A percentile compares a stretch with the other conserved stretches of the same genome.
Evolutionary conservation across 208 protist species (phyloP).

Genomic region (Leishmania major): DNA sequence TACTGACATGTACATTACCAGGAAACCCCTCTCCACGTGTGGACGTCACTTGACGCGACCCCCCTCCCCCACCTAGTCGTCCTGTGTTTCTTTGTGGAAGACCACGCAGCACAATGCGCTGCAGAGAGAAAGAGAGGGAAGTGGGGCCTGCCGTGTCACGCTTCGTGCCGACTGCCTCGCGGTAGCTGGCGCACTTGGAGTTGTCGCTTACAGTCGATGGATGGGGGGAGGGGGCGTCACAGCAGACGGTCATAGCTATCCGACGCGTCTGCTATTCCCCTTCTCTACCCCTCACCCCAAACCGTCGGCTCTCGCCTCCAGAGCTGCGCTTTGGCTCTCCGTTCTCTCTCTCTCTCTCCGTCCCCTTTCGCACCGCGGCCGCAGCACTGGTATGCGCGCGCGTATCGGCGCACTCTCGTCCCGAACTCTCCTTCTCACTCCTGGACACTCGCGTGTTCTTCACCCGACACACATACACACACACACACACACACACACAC

Average conservation of each 20-base stretch:
- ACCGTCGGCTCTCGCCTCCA: neutral
- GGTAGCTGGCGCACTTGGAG: neutral
- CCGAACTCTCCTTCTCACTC: neutral
- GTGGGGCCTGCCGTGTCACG: neutral
- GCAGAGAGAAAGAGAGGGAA: neutral
- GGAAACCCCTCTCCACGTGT: neutral
- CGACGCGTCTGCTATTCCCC: neutral
- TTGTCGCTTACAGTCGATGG: neutral
- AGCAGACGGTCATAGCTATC: neutral
- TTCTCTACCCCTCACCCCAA: neutral
- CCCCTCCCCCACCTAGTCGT: neutral
- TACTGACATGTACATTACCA: conserved; percentile 2
- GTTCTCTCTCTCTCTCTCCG: neutral
- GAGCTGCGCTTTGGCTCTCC: neutral
- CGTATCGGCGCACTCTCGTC: neutral
- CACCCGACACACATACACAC: neutral
- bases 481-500: neutral
- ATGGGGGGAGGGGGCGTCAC: neutral
- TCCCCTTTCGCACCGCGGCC: neutral
- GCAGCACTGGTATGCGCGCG: neutral
- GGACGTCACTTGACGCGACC: neutral
- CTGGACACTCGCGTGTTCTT: neutral
- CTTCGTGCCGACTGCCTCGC: neutral
- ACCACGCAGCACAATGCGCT: neutral
- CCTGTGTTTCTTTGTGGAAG: neutral